Evolutionary conservation across 352 stramenopile species (phyloP), one percentile per base, ranked within the genome.

Genomic region (Globisporangium echinulatum): DNA sequence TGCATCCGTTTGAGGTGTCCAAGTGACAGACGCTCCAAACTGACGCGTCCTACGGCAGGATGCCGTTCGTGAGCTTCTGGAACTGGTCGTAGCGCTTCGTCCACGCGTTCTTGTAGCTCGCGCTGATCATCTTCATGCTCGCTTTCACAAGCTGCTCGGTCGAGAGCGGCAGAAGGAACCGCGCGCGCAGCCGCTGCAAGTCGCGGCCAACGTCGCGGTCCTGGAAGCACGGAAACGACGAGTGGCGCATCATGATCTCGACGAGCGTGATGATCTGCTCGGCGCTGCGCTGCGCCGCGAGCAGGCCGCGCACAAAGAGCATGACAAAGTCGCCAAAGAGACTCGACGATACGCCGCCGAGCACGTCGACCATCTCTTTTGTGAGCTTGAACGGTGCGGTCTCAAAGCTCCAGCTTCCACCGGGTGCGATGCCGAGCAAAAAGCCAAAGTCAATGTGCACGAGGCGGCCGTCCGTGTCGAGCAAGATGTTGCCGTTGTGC

Each of bases 381-480:
- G 88, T 98, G 11, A 98, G 76, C 68, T 99, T 99, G 73, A 98
- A 99, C 0, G 96, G 91, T 25, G 96, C 94, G 49, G 76, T 80
- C 78, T 98, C 96, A 40, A 96, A 82, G 62, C 82, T 96, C 68
- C 97, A 97, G 43, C 93, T 87, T 40, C 92, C 92, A 39, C 97
- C 93, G 38, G 96, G 96, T 19, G 88, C 91, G 57, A 98, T 96
- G 25, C 93, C 95, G 5, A 99, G 79, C 47, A 98, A 85, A 64
- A 98, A 98, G 5, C 96, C 96, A 71, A 98, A 99, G 74, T 99
- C 96, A 58, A 98, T 99, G 79, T 98, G 96, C 44, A 98, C 84
- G 37, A 98, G 61, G 58, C 97, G 83, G 0, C 92, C 93, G 49
- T 90, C 58, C 17, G 66, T 79, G 65, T 98, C 90, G 39, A 98